phyloP scores from a whole-genome alignment of 306 rosid species.

The Quercus aquifolioides region DNA sequence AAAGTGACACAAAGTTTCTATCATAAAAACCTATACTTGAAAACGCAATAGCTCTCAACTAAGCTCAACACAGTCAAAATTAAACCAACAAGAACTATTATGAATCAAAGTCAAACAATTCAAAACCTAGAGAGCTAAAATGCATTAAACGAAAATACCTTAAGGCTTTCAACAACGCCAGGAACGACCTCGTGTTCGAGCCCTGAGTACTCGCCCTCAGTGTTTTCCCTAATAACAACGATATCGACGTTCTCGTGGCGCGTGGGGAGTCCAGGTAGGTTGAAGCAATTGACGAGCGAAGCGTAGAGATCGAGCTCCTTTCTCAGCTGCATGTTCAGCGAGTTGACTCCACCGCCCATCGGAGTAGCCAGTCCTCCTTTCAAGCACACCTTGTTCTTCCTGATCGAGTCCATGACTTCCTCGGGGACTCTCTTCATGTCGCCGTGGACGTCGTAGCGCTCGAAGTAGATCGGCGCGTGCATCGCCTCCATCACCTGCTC shows the following conservation, averaged over 20 bases:
- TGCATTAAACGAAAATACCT: conserved; percentile 31
- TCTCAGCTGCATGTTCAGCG: conserved; percentile 73
- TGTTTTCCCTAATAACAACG: conserved; percentile 82
- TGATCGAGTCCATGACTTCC: conserved; percentile 72
- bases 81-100: background rate
- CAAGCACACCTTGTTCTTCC: conserved; percentile 80
- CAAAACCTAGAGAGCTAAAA: background rate
- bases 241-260: conserved; percentile 78
- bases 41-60: no score
- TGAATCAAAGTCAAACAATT: background rate
- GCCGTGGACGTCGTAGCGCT: conserved; percentile 63
- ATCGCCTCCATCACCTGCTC: conserved; percentile 88
- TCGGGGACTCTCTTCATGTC: conserved; percentile 60
- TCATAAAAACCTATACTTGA: no score
- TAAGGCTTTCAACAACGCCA: conserved; percentile 90
- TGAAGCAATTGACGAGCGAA: conserved; percentile 81
- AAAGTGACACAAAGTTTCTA: no score
- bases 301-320: conserved; percentile 88
- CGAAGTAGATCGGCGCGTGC: conserved; percentile 82
- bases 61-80: no score
- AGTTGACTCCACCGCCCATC: conserved; percentile 82
- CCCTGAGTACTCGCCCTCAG: conserved; percentile 88
- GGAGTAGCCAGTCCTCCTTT: conserved; percentile 83
- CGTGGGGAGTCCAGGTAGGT: conserved; percentile 67
- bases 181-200: conserved; percentile 92